Conservation (phyloP, 2,329 filamentous ascomycete species). For the Trichophyton verrucosum region DNA sequence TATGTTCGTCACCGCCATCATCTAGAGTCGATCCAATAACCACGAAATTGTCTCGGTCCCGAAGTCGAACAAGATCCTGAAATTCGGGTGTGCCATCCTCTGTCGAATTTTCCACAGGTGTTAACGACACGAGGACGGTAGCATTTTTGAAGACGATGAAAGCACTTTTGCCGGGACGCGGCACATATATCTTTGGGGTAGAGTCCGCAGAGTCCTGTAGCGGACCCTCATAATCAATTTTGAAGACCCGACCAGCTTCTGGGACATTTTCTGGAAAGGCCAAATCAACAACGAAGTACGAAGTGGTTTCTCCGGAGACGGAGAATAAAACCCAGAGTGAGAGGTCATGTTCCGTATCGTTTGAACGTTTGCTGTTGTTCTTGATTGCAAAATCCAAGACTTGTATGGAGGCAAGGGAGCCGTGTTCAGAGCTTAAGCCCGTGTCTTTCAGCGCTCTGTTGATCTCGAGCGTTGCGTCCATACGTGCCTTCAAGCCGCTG, state of each 20-base stretch:
- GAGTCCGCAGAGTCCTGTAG: slow-evolving; percentile 30
- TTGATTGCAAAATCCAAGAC: slow-evolving; percentile 50
- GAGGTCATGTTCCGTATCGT: slow-evolving; percentile 15
- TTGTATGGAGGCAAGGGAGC: slow-evolving; percentile 15
- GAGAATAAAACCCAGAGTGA: slow-evolving; percentile 50
- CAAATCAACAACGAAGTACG: slow-evolving; percentile 66
- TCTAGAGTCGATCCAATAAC: slow-evolving; percentile 42
- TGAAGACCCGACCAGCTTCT: slow-evolving; percentile 54
- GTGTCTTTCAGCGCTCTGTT: slow-evolving; percentile 48
- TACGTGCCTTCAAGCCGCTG: slow-evolving; percentile 58
- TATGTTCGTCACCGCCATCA: slow-evolving; percentile 26
- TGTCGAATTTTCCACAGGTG: slow-evolving; percentile 53
- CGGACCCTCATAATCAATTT: slow-evolving; percentile 52
- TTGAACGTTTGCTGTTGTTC: neutral
- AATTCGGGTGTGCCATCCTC: slow-evolving; percentile 66
- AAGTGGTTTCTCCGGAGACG: slow-evolving; percentile 42
- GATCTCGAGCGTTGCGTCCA: slow-evolving; percentile 56
- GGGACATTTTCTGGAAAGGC: slow-evolving; percentile 43
- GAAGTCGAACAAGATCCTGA: slow-evolving; percentile 77
- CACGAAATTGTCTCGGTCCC: slow-evolving; percentile 38
- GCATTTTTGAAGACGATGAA: slow-evolving; percentile 71
- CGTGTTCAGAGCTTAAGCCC: slow-evolving; percentile 38
- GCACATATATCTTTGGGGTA: slow-evolving; percentile 61
- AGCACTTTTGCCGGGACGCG: slow-evolving; percentile 64
- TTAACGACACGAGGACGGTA: slow-evolving; percentile 63